Percentiles rank a stretch among this genome's conserved stretches.
These are phyloP conservation scores for Phytopythium delawarense DNA, from an alignment of 352 stramenopile genomes.

Conservation along the genomic window DNA sequence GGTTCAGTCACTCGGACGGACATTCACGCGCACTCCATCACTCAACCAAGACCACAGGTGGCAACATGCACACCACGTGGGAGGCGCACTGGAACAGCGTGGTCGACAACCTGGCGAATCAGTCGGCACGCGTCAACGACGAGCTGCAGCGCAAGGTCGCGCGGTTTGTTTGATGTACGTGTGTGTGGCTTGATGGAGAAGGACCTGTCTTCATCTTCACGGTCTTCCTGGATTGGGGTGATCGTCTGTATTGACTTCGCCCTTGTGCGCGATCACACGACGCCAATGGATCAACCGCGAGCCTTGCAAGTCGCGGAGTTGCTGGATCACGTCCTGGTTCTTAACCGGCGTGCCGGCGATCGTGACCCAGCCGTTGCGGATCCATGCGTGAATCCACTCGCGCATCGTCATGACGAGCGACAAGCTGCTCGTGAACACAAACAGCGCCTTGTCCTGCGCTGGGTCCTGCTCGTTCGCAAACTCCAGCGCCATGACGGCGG, in stretches of 20 bases:
- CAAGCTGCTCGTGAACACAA: constrained; percentile 16
- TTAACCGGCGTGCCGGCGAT: constrained; percentile 7
- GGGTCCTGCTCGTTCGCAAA: constrained; percentile 15
- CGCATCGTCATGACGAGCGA: constrained; percentile 15
- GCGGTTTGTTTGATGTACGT: neutral
- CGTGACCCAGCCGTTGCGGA: constrained; percentile 15
- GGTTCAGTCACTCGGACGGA: too few species aligned
- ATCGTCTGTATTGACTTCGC: neutral
- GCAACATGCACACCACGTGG: constrained; percentile 5
- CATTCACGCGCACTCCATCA: too few species aligned
- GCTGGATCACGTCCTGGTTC: constrained; percentile 15
- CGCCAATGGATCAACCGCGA: constrained; percentile 12
- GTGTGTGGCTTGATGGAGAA: neutral
- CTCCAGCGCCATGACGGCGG: constrained; percentile 11
- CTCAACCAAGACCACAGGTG: too few species aligned
- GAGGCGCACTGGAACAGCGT: constrained; percentile 14
- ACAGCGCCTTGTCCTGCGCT: constrained; percentile 7
- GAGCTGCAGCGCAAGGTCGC: constrained; percentile 3
- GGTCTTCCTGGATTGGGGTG: too few species aligned
- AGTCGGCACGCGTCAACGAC: constrained; percentile 2
- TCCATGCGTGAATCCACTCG: constrained; percentile 17
- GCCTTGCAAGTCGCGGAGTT: constrained; percentile 10
- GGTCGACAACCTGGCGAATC: neutral
- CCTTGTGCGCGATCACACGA: constrained; percentile 8
- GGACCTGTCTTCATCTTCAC: too few species aligned